Base-by-base conservation (phyloP, 371 early-diverging fungal genomes). In the Mucor indicus region DNA sequence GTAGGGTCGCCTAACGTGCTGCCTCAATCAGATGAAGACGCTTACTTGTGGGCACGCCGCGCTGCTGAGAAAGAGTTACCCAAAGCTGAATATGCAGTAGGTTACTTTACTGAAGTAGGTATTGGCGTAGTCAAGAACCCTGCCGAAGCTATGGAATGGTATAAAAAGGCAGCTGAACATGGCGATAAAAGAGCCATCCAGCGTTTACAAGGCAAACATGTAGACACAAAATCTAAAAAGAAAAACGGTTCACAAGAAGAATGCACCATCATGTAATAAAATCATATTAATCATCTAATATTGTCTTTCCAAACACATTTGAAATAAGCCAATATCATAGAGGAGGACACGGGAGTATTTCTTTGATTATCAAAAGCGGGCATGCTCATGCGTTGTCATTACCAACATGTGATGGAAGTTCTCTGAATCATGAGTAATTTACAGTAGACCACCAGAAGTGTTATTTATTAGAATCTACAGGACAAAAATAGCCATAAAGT, bases 1-100 rank as follows among this genome's bases (percentile, higher is more conserved):
- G 91, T 92, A 0, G 95, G 95, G 6, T 85, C 85, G 5, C 76
- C 74, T 4, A 85, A 85, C 2, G 81, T 91, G 2, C 51, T 95
- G 25, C 83, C 80, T 17, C 91, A 90, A 60, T 84, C 81, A n/a
- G 93, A 95, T 61, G 80, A 79, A 24, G 90, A 92, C 63, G 93
- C 95, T 9, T 95, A 89, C 55, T 55, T 86, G 15, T 95, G 93
- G 93, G 91, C 93, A 7, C 78, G 76, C 44, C 77, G 87, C 31
- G 91, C 93, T 1, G 95, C 95, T 2, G 91, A 91, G 48, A 85
- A 89, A 61, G 87, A 86, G 9, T 53, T 90, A 21, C 80, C 92
- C 10, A 92, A 91, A 64, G 95, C 95, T 6, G 86, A 91, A 57
- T 92, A 91, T 64, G 90, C 92, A 13, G 84, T 94, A 25, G 94